Evolutionary conservation across 371 early-diverging fungal genomes (phyloP), one percentile per base, ranked within the genome.

Genomic region (Mucor sp.): DNA sequence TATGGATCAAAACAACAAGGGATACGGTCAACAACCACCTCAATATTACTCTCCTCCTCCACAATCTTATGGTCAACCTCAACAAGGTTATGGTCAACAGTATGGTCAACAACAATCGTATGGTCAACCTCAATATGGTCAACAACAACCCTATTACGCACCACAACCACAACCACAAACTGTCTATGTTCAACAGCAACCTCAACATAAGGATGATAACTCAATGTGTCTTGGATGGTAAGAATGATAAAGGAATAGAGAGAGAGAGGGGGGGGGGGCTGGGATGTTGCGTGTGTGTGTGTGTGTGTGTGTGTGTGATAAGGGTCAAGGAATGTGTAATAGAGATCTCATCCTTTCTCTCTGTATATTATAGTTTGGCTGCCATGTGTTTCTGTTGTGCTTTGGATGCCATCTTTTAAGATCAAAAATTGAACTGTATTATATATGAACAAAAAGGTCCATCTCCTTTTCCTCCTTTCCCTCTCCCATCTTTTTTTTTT

Each of bases 301-400:
- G n/a, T n/a, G n/a, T n/a, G n/a, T n/a, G n/a, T n/a, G n/a, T 21
- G 21, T 9, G 47, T 9, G 23, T 23, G 23, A 53, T 23, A 14
- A 25, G 14, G 23, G 53, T 53, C 25, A 15, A 53, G 41, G 41
- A 41, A 41, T n/a, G 32, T 62, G 15, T 25, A 35, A 35, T 17
- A 41, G 50, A 28, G 6, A 11, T 44, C 21, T 30, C 5, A 21
- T 48, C 14, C 15, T 37, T 15, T 44, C 2, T 35, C 14, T 60
- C 12, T 48, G 28, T 23, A 5, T n/a, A n/a, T n/a, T n/a, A n/a
- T 78, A 78, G 78, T 75, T 56, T 78, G 62, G 82, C 82, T 61
- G 80, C 80, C 12, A 58, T 73, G 60, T 80, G 80, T 68, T 72
- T 77, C 65, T 80, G 80, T 48, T 80, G 80, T 71, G 75, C 80